These are phyloP conservation scores for Fusarium temperatum DNA, from an alignment of 2,329 filamentous ascomycete genomes.

Conservation along the genomic window DNA sequence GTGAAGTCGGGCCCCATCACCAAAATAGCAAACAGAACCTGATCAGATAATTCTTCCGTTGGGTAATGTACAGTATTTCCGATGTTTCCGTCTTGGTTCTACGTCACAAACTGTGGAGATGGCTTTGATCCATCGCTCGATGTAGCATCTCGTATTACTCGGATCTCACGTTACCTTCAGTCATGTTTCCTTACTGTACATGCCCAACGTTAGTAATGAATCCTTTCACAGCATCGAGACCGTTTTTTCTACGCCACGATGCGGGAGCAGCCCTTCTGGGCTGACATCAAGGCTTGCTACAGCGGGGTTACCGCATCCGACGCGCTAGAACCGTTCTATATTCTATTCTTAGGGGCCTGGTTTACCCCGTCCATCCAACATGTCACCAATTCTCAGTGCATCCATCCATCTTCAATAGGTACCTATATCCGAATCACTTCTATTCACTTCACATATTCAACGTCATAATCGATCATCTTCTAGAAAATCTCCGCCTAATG, in stretches of 20 bases:
- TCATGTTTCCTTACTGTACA: background rate
- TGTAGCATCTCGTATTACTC: background rate
- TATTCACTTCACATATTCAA: background rate
- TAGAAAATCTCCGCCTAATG: background rate
- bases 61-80: background rate
- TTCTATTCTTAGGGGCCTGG: background rate
- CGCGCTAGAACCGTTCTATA: background rate
- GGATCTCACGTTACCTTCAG: background rate
- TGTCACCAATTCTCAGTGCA: background rate
- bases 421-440: background rate
- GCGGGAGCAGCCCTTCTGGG: constrained; percentile 13
- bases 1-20: background rate
- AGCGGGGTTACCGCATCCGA: background rate
- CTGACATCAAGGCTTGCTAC: background rate
- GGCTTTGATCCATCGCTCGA: background rate
- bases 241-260: background rate
- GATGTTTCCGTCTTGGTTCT: background rate
- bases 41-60: constrained; percentile 6
- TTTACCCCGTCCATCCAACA: background rate
- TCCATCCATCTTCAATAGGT: background rate
- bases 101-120: constrained; percentile 19
- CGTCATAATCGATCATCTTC: constrained; percentile 13
- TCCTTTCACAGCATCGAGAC: constrained; percentile 18
- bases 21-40: background rate
- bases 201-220: background rate